Evolutionary conservation across 2,329 filamentous ascomycete species (phyloP).

Genomic region (Alternaria viburni): DNA sequence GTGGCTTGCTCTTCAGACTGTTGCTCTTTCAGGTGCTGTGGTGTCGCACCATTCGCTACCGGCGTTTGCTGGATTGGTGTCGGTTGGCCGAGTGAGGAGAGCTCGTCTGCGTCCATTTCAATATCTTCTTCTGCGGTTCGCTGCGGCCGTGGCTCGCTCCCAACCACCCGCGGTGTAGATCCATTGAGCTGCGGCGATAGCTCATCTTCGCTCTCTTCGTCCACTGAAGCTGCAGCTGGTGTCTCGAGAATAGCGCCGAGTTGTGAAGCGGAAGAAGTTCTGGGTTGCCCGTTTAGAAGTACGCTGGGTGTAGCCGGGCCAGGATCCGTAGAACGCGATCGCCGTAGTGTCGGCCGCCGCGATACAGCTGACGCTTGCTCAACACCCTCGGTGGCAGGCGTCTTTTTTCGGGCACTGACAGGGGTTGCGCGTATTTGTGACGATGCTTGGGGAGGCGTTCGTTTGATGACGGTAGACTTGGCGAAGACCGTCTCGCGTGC

Average conservation of each 20-base stretch:
- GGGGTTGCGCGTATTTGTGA: slow-evolving; percentile 10
- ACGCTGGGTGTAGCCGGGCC: slow-evolving; percentile 33
- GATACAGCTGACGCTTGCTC: slow-evolving; percentile 16
- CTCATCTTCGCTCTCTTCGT: slow-evolving; percentile 38
- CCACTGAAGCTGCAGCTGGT: slow-evolving; percentile 17
- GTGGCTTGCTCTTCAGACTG: not conserved
- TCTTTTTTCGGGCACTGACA: slow-evolving; percentile 6
- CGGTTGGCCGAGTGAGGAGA: slow-evolving; percentile 17
- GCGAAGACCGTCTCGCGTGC: slow-evolving; percentile 17
- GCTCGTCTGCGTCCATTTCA: slow-evolving; percentile 28
- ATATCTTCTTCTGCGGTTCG: slow-evolving; percentile 12
- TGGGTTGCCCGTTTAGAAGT: slow-evolving; percentile 18
- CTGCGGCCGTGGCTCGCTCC: slow-evolving; percentile 3
- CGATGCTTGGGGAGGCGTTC: slow-evolving; percentile 16
- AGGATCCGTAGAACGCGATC: slow-evolving; percentile 30
- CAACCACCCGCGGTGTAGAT: slow-evolving; percentile 3
- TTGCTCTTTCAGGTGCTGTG: not conserved
- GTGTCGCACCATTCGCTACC: not conserved
- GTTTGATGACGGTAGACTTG: slow-evolving; percentile 12
- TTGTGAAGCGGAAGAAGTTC: slow-evolving; percentile 17
- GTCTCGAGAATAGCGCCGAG: slow-evolving; percentile 19
- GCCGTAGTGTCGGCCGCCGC: slow-evolving; percentile 13
- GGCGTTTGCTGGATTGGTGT: slow-evolving; percentile 11
- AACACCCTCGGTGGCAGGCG: slow-evolving; percentile 10
- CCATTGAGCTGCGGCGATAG: slow-evolving; percentile 26